A percentile compares a stretch with the other conserved stretches of the same genome.
These are phyloP conservation scores for Kodamaea lidongshanica DNA, from an alignment of 805 yeast genomes.

Conservation along the genomic window DNA sequence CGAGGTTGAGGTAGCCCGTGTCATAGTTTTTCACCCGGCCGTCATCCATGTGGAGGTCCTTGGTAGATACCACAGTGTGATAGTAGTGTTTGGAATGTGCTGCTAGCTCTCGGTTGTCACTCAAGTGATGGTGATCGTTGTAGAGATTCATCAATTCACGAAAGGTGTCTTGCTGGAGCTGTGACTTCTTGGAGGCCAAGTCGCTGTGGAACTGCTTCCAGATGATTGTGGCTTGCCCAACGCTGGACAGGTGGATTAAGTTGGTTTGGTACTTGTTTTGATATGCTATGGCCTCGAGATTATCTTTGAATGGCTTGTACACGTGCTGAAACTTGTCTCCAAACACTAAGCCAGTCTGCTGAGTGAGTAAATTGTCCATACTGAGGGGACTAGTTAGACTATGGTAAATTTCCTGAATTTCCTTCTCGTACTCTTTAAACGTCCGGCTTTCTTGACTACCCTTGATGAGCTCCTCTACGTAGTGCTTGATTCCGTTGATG, in stretches of 20 bases:
- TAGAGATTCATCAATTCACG: conserved; percentile 23
- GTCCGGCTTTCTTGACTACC: conserved; percentile 10
- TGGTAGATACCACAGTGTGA: conserved; percentile 19
- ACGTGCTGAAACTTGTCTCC: conserved; percentile 17
- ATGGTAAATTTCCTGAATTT: conserved; percentile 23
- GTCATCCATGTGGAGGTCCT: conserved; percentile 11
- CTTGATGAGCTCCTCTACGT: conserved; percentile 26
- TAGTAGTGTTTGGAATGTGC: conserved; percentile 18
- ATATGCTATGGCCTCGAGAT: conserved; percentile 19
- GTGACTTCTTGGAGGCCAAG: conserved; percentile 19
- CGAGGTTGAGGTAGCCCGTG: conserved; percentile 18
- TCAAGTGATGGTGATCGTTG: conserved; percentile 24
- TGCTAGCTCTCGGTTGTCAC: conserved; percentile 9
- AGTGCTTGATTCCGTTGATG: conserved; percentile 26
- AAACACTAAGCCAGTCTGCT: conserved; percentile 15
- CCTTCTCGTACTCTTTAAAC: conserved; percentile 25
- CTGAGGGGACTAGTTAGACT: conserved; percentile 30
- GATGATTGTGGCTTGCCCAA: conserved; percentile 21
- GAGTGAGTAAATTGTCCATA: conserved; percentile 26
- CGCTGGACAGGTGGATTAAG: conserved; percentile 16
- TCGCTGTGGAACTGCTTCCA: conserved; percentile 31
- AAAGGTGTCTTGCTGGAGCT: conserved; percentile 21
- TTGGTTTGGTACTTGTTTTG: conserved; percentile 27
- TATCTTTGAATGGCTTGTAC: conserved; percentile 17
- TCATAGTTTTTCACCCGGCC: conserved; percentile 10